Evolutionary conservation across 106 monocot genomes (phyloP), one percentile per base, ranked within the genome.

Genomic region (Apostasia ramifera): DNA sequence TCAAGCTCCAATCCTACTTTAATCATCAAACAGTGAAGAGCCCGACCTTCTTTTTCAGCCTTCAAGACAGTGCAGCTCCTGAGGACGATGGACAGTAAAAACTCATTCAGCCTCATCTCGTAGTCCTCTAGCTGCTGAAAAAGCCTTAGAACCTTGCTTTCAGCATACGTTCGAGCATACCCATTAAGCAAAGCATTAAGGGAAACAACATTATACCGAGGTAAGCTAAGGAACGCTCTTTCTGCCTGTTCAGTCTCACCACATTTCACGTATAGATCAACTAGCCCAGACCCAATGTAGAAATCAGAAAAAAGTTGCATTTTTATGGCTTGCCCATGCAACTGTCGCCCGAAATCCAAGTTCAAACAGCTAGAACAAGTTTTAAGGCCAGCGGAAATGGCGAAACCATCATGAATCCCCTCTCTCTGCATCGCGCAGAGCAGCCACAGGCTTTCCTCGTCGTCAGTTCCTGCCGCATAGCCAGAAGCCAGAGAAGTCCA

Each of bases 221-320:
- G 78, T 26, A 80, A 70, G 15, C 70, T 44, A 45, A 72, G 69
- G 57, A 87, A 87, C 4, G 66, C 69, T 60, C 50, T 75, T 55
- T 83, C 77, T 4, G 83, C 87, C 44, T 78, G 50, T 11, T 53
- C 74, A 58, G 74, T 40, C 55, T 74, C 75, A 2, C 80, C 78
- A 49, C 81, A 87, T 58, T 83, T 87, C 51, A 51, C 75, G 68
- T 83, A 83, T 11, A 81, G 45, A 65, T 75, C 81, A 40, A 87
- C 69, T 47, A 83, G 55, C 8, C 75, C 52, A 54, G 80, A 75
- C 4, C 80, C 74, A 49, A 79, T 47, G 42, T 73, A 82, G 10
- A 49, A 38, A 50, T 76, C 72, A 2, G 57, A 73, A 43, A 63
- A 40, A 26, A 56, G 12, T 1, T 65, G 61, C 44, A 81, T 60